phyloP scores from a whole-genome alignment of 768 basidiomycete species.

The Lanmaoa rubissima region DNA sequence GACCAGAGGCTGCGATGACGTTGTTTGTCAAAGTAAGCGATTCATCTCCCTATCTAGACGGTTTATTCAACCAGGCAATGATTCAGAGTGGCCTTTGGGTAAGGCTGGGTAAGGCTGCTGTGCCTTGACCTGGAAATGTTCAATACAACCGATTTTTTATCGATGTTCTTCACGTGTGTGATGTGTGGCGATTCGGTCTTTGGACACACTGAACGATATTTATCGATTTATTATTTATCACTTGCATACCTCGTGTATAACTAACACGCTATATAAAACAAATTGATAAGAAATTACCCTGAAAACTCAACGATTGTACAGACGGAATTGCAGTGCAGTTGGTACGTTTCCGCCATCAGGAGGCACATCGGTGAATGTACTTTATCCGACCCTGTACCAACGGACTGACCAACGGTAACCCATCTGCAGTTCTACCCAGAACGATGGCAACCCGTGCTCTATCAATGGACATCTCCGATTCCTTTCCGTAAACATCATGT shows the following conservation, averaged over 20 bases:
- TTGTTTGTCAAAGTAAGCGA: constrained; percentile 60
- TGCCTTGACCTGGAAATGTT: constrained; percentile 7
- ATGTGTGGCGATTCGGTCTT: neutral
- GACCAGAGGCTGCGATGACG: constrained; percentile 63
- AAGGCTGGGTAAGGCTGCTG: constrained; percentile 37
- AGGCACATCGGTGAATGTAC: neutral
- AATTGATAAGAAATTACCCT: neutral
- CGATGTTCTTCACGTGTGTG: neutral
- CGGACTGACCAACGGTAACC: constrained; percentile 2
- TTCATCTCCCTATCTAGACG: constrained; percentile 8
- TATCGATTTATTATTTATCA: constrained; percentile 16
- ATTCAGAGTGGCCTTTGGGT: constrained; percentile 61
- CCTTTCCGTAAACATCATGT: neutral
- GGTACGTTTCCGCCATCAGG: neutral
- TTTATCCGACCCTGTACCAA: constrained; percentile 15
- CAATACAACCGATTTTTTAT: neutral
- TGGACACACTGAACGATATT: neutral
- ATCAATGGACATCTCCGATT: neutral
- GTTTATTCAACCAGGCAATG: constrained; percentile 1
- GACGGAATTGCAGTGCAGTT: neutral
- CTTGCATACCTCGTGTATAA: constrained; percentile 7
- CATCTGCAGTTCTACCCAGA: neutral
- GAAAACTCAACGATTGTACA: neutral
- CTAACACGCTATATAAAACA: neutral
- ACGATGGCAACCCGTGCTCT: constrained; percentile 8